Conservation (phyloP, 257 asterid species). For the Agastache rugosa region DNA sequence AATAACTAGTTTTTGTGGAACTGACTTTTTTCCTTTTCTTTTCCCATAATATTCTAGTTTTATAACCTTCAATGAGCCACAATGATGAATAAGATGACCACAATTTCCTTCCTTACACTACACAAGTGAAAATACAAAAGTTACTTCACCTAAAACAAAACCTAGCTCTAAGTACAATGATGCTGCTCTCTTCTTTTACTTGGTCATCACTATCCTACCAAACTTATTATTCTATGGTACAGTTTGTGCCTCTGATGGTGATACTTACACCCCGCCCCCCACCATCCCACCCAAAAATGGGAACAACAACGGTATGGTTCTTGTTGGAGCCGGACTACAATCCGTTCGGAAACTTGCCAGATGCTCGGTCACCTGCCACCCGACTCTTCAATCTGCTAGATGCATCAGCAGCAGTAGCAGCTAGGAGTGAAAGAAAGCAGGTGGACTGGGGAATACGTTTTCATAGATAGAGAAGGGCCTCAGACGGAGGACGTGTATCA, state of each 20-base stretch:
- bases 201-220: constrained; percentile 32
- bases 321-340: neutral
- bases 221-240: constrained; percentile 54
- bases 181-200: constrained; percentile 36
- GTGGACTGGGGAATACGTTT: constrained; percentile 22
- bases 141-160: constrained; percentile 18
- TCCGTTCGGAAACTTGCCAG: neutral
- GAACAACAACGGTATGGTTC: neutral
- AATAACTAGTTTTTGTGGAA: neutral
- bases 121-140: constrained; percentile 40
- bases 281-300: neutral
- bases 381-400: constrained; percentile 24
- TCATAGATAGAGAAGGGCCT: constrained; percentile 6
- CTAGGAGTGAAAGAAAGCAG: neutral
- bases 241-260: constrained; percentile 30
- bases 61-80: neutral
- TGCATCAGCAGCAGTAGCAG: constrained; percentile 18
- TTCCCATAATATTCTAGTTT: neutral
- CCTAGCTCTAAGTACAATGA: constrained; percentile 47
- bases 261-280: neutral
- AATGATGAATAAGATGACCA: constrained; percentile 1
- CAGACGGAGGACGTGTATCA: constrained; percentile 33
- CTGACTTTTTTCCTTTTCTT: neutral
- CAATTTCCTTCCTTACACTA: constrained; percentile 30
- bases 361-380: constrained; percentile 3